Conservation (phyloP, 768 basidiomycete genomes). For the Tremella fuciformis region DNA sequence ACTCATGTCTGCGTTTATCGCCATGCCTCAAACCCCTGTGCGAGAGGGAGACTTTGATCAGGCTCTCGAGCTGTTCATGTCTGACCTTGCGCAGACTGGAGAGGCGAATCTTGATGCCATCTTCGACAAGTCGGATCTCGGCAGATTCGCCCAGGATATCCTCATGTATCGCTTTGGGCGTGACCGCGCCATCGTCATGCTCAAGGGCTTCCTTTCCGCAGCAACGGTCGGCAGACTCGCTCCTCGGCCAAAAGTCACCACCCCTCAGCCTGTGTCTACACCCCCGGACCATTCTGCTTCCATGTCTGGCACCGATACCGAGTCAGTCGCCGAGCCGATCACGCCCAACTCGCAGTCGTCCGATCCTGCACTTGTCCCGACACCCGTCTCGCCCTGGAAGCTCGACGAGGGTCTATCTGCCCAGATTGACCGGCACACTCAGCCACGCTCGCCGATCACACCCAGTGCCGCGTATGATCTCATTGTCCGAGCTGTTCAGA, state of each 20-base stretch:
- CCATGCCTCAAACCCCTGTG: not conserved
- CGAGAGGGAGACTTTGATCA: not conserved
- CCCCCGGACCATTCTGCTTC: not conserved
- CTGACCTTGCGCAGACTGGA: not conserved
- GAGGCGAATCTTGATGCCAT: not conserved
- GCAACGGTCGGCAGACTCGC: no score
- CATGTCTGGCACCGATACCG: not conserved
- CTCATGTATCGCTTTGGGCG: constrained; percentile 11
- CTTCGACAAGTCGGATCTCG: not conserved
- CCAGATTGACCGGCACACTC: constrained; percentile 26
- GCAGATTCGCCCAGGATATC: constrained; percentile 1
- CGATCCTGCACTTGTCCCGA: not conserved
- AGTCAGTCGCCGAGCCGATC: not conserved
- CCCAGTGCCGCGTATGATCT: constrained; percentile 56
- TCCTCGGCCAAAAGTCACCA: no score
- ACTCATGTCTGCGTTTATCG: no score
- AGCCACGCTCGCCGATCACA: constrained; percentile 36
- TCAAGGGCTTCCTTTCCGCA: not conserved
- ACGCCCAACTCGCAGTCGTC: constrained; percentile 10
- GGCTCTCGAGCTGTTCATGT: not conserved
- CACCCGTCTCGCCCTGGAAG: not conserved
- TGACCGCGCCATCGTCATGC: constrained; percentile 9
- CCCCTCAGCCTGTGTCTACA: no score
- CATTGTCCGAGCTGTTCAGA: constrained; percentile 53
- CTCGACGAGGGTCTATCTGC: constrained; percentile 22